A percentile compares a stretch with the other conserved stretches of the same genome.
Conservation (phyloP, 495 filamentous ascomycete species). For the Penicillium tannophilum region DNA sequence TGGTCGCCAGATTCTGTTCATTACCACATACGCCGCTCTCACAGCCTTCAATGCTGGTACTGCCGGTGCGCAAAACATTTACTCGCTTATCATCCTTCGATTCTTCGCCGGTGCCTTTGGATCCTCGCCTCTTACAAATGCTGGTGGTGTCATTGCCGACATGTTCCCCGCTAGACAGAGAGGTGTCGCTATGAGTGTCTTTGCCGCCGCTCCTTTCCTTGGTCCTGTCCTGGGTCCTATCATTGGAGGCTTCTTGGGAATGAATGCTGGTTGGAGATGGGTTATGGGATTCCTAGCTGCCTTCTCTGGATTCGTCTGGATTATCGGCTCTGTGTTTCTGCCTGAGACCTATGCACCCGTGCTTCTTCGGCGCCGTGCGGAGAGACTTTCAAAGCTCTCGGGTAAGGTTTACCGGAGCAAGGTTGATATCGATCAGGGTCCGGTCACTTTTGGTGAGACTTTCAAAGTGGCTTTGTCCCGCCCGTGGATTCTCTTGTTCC, state of each 20-base stretch:
- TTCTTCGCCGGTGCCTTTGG: constrained; percentile 83
- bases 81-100: constrained; percentile 69
- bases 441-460: constrained; percentile 32
- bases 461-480: constrained; percentile 50
- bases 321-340: constrained; percentile 52
- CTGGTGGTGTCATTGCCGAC: constrained; percentile 74
- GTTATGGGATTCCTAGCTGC: constrained; percentile 59
- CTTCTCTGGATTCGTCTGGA: constrained; percentile 58
- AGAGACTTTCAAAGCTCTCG: constrained; percentile 52
- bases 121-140: constrained; percentile 70
- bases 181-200: constrained; percentile 65
- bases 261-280: constrained; percentile 66
- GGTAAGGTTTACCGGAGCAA: constrained; percentile 59
- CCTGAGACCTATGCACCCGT: constrained; percentile 66
- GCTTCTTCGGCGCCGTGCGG: constrained; percentile 56
- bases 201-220: constrained; percentile 68
- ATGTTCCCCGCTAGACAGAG: constrained; percentile 67
- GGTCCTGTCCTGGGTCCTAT: constrained; percentile 67
- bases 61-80: constrained; percentile 62
- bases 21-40: constrained; percentile 61
- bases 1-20: constrained; percentile 71
- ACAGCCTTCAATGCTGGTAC: constrained; percentile 71
- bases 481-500: constrained; percentile 52
- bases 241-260: constrained; percentile 62
- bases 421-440: constrained; percentile 49